Evolutionary conservation across 2,329 filamentous ascomycete genomes (phyloP).

Genomic region (Atkinsonella hypoxylon): DNA sequence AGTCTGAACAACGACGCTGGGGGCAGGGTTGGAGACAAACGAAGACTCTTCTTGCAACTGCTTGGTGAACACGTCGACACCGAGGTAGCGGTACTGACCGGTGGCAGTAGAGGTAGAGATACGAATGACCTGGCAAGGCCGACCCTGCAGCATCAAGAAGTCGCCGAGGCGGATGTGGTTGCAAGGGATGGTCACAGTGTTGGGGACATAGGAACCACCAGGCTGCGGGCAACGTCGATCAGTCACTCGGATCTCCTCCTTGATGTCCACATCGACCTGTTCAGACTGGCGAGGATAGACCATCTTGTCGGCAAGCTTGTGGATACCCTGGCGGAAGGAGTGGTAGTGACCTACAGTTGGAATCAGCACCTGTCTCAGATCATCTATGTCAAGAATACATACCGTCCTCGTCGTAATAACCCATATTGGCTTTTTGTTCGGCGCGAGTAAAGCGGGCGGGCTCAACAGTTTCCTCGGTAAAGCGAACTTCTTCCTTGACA

Average conservation of each 20-base stretch:
- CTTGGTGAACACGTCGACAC: conserved; percentile 99
- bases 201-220: conserved; percentile 37
- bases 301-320: conserved; percentile 46
- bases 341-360: conserved; percentile 39
- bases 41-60: conserved; percentile 98
- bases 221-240: conserved; percentile 17
- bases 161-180: conserved; percentile 99
- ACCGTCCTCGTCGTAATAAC: conserved; percentile 54
- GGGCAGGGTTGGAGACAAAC: conserved; percentile 93
- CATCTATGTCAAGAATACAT: conserved; percentile 16
- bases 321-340: conserved; percentile 42
- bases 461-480: conserved; percentile 57
- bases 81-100: conserved; percentile 98
- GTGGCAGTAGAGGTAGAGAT: conserved; percentile 97
- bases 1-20: conserved; percentile 96
- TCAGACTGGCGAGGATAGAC: conserved; percentile 35
- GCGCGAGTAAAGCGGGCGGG: conserved; percentile 30
- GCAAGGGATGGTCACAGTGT: conserved; percentile 96
- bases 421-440: conserved; percentile 44
- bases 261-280: conserved; percentile 36
- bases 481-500: conserved; percentile 43
- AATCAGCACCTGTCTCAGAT: conserved; percentile 5
- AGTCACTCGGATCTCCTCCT: conserved; percentile 14
- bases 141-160: conserved; percentile 96
- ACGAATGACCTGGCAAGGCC: conserved; percentile 98